A percentile compares a stretch with the other conserved stretches of the same genome.
These are phyloP conservation scores for Xylaria bambusicola DNA, from an alignment of 495 filamentous ascomycete genomes.

Conservation along the genomic window DNA sequence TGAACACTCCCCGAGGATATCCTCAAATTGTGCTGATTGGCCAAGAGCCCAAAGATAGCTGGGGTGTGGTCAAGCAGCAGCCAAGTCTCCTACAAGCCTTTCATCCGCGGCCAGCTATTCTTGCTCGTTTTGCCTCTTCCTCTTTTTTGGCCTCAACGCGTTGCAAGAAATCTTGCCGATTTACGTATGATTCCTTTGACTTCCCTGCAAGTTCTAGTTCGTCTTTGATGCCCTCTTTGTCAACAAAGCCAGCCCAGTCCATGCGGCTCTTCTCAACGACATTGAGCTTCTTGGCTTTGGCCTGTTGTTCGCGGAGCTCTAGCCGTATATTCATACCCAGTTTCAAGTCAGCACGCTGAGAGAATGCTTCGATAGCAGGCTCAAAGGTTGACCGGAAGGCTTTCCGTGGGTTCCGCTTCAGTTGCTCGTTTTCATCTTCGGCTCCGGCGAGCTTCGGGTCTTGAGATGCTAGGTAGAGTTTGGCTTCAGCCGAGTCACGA, in stretches of 20 bases:
- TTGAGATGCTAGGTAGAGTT: conserved; percentile 66
- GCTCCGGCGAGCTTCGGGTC: conserved; percentile 37
- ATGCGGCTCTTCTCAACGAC: conserved; percentile 92
- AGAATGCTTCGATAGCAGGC: conserved; percentile 56
- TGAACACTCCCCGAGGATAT: neutral
- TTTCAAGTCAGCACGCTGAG: conserved; percentile 51
- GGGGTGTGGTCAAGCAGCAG: neutral
- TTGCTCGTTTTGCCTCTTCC: conserved; percentile 67
- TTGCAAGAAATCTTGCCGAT: conserved; percentile 85
- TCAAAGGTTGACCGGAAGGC: conserved; percentile 81
- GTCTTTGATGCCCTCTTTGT: conserved; percentile 87
- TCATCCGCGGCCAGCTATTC: conserved; percentile 54
- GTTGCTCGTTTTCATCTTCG: conserved; percentile 32
- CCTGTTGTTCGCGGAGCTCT: conserved; percentile 42
- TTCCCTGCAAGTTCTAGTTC: conserved; percentile 84
- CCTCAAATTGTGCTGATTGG: neutral
- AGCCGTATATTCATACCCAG: conserved; percentile 46
- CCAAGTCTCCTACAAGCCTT: neutral
- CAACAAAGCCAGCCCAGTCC: conserved; percentile 94
- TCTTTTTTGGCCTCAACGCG: conserved; percentile 77
- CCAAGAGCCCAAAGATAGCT: neutral
- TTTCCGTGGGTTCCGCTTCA: conserved; percentile 64
- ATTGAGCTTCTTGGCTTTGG: conserved; percentile 81
- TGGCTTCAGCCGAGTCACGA: conserved; percentile 78
- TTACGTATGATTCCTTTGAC: conserved; percentile 79